Base-by-base conservation (phyloP, 306 rosid species). In the Prosopis cineraria region DNA sequence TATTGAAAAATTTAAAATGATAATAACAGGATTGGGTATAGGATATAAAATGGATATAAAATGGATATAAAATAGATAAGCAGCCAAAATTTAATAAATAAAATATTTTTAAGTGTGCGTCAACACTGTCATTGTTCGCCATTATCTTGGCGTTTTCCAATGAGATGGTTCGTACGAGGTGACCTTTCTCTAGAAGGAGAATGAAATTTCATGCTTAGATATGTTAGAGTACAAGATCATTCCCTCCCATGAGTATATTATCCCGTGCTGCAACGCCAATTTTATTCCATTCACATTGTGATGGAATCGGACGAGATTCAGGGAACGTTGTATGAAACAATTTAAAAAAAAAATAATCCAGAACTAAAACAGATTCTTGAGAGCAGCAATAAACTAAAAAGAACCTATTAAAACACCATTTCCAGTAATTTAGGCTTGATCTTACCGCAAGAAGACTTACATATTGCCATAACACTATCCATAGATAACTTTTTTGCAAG, bases 401-500 rank as follows among this genome's bases (percentile, higher is more conserved):
- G 8, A 6, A 17, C 17, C 22, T 19, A 47, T 16, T 47, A 47
- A 17, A 47, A 17, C 2, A 22, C 22, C 6, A 47, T 47, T 47
- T 47, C 19, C 55, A 16, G 55, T 17, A 4, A 5, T 47, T 47
- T 4, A 17, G 55, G 9, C 17, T 47, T 43, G 8, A 45, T 20
- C 52, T 47, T 47, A 22, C n/a, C n/a, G 1, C 55, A 4, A 47
- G 17, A 5, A 17, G 55, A 17, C 17, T 47, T 47, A 14, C n/a
- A 45, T 5, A 17, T 17, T 50, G 44, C 43, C 59, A 70, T 9
- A 13, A 55, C 66, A 80, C 13, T 12, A 47, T 56, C 45, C 29
- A 70, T n/a, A 63, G 40, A 82, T 48, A 68, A 68, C 67, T 52
- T 81, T 50, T 55, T 68, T 48, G 72, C 47, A 60, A 55, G 53